Percentiles rank a stretch among this genome's conserved stretches.
These are phyloP conservation scores for Kwoniella europaea DNA, from an alignment of 768 basidiomycete species.

Conservation along the genomic window DNA sequence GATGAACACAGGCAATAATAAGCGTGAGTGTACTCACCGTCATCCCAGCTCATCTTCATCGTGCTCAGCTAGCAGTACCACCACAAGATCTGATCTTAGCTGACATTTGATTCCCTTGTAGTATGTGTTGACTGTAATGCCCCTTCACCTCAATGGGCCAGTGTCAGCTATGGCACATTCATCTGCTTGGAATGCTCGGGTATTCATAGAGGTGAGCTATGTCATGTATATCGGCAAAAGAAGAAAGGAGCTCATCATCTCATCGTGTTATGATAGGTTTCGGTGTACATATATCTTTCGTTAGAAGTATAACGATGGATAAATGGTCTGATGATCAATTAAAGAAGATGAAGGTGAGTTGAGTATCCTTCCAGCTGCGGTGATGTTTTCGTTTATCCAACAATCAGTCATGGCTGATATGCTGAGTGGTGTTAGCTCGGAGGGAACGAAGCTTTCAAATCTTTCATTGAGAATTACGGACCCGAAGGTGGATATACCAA, in stretches of 20 bases:
- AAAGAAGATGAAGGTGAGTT: constrained; percentile 77
- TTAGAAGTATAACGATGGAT: constrained; percentile 94
- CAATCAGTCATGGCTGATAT: too few species aligned
- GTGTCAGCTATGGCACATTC: constrained; percentile 68
- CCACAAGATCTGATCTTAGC: background rate
- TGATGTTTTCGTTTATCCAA: too few species aligned
- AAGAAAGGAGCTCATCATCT: background rate
- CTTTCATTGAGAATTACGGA: constrained; percentile 66
- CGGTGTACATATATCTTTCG: constrained; percentile 88
- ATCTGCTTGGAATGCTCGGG: constrained; percentile 75
- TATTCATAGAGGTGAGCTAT: constrained; percentile 60
- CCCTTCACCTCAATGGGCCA: constrained; percentile 93
- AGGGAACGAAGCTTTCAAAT: constrained; percentile 80
- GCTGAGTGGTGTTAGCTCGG: too few species aligned
- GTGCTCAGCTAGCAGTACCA: too few species aligned
- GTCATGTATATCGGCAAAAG: background rate
- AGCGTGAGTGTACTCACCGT: too few species aligned
- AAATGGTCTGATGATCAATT: constrained; percentile 88
- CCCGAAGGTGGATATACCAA: constrained; percentile 44
- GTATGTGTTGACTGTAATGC: constrained; percentile 80
- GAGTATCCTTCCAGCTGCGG: too few species aligned
- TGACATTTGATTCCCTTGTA: constrained; percentile 13
- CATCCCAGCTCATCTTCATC: too few species aligned
- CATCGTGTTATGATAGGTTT: too few species aligned
- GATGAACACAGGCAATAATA: constrained; percentile 76